phyloP scores from a whole-genome alignment of 345 rosid genomes.

The Cochlearia excelsa region DNA sequence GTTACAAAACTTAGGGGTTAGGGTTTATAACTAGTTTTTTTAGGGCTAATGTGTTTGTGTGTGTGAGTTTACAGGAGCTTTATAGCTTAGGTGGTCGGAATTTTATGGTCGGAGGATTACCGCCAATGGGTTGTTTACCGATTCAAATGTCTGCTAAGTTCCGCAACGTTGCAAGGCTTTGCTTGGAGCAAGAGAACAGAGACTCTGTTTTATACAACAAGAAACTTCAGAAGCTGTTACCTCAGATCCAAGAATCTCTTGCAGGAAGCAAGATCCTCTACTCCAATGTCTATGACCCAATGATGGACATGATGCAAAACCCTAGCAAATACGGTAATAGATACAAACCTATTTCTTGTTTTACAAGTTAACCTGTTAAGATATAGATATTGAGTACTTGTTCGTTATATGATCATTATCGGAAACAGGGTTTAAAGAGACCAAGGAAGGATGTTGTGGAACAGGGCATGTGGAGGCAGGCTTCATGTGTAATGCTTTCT shows the following conservation, averaged over 20 bases:
- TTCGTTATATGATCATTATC: not conserved
- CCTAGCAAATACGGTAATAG: conserved; percentile 46
- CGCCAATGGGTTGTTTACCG: conserved; percentile 66
- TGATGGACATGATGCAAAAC: conserved; percentile 42
- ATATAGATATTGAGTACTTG: not conserved
- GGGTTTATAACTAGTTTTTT: not conserved
- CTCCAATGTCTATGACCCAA: conserved; percentile 37
- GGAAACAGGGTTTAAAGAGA: conserved; percentile 43
- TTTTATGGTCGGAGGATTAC: conserved; percentile 46
- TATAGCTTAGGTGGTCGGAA: conserved; percentile 44
- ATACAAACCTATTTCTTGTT: conserved; percentile 11
- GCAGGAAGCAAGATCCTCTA: conserved; percentile 43
- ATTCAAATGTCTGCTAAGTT: conserved; percentile 41
- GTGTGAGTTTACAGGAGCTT: conserved; percentile 38
- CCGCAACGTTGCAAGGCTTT: conserved; percentile 21
- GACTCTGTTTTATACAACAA: conserved; percentile 47
- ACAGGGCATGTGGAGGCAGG: conserved; percentile 39
- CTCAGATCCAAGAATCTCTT: conserved; percentile 35
- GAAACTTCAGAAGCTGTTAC: conserved; percentile 42
- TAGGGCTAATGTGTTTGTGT: not conserved
- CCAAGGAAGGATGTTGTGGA: conserved; percentile 50
- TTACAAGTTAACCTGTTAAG: not conserved
- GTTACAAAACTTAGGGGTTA: not conserved
- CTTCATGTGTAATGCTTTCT: conserved; percentile 36
- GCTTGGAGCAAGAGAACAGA: conserved; percentile 45